Evolutionary conservation across 805 yeast species (phyloP), one percentile per base, ranked within the genome.

Genomic region (Cyberlindnera mississippiensis): DNA sequence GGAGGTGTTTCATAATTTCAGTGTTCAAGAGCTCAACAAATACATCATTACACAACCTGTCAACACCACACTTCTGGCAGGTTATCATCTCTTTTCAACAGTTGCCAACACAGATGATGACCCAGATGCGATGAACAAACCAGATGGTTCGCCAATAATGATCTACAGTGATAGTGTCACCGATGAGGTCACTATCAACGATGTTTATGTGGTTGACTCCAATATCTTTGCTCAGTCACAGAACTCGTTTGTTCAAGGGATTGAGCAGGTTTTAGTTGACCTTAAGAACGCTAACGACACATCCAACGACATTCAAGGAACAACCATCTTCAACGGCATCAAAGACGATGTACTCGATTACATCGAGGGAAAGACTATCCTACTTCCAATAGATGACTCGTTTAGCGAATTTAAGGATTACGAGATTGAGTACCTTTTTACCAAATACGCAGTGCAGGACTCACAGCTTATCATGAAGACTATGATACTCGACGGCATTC

Each of bases 221-320:
- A 82, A 84, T 54, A 57, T 78, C 19, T 62, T 59, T 38, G 87
- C 93, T 2, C 69, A 71, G 38, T 75, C 78, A 34, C 85, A 81
- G 52, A 70, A 78, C 50, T 76, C 90, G 0, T 75, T 74, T 22
- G 76, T 87, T 11, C 87, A 84, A 44, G 88, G 85, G 1, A 67
- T 84, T 2, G 77, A 76, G 42, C 52, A 63, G 14, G 51, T 73
- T 10, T 48, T 83, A 1, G 65, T 68, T 12, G 28, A 52, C 26
- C 63, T 62, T 53, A 63, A 63, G 36, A 44, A 56, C 20, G 47
- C 67, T 15, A 70, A 68, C 53, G 67, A 66, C 3, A 52, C 71
- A 10, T 45, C 77, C 39, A 44, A 43, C 2, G 18, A 22, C 15
- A 20, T 38, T 1, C 12, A 30, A 1, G 28, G 41, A 10, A 12